Conservation (phyloP, 1,139 yeast species). For the Geotrichum aggregatum region DNA sequence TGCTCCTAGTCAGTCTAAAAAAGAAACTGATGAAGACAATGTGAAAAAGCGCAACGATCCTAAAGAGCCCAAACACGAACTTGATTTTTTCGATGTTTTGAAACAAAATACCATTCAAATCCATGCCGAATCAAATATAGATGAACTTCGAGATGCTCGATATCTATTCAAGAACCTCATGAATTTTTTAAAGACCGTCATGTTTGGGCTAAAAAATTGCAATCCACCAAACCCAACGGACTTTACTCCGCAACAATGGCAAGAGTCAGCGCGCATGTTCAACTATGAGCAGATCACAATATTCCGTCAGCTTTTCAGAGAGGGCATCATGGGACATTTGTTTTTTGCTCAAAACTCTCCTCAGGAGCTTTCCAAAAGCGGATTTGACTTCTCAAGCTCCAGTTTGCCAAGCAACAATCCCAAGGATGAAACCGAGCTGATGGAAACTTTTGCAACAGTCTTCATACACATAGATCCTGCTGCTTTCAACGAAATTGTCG, state of each 20-base stretch:
- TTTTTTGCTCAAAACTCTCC: constrained; percentile 56
- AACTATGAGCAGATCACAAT: constrained; percentile 79
- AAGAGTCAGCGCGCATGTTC: constrained; percentile 78
- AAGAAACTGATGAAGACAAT: constrained; percentile 22
- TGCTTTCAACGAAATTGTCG: constrained; percentile 88
- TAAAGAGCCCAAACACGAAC: constrained; percentile 33
- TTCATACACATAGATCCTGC: constrained; percentile 94
- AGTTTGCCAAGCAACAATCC: constrained; percentile 71
- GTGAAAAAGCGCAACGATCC: constrained; percentile 16
- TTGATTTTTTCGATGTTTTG: constrained; percentile 49
- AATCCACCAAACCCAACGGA: constrained; percentile 81
- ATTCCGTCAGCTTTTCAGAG: constrained; percentile 71
- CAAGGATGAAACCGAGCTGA: constrained; percentile 88
- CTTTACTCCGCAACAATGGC: constrained; percentile 70
- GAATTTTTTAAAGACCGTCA: constrained; percentile 85
- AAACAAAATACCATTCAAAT: constrained; percentile 48
- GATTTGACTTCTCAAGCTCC: constrained; percentile 53
- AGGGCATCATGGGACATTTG: constrained; percentile 75
- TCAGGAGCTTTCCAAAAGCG: constrained; percentile 25
- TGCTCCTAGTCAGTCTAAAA: background rate
- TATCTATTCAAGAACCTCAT: constrained; percentile 82
- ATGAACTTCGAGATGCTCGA: constrained; percentile 80
- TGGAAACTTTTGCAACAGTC: constrained; percentile 93
- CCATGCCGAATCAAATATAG: constrained; percentile 45
- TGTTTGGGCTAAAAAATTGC: constrained; percentile 83